These are phyloP conservation scores for Hordeum pubiflorum DNA, from an alignment of 202 grass and related monocot genomes.

Conservation along the genomic window DNA sequence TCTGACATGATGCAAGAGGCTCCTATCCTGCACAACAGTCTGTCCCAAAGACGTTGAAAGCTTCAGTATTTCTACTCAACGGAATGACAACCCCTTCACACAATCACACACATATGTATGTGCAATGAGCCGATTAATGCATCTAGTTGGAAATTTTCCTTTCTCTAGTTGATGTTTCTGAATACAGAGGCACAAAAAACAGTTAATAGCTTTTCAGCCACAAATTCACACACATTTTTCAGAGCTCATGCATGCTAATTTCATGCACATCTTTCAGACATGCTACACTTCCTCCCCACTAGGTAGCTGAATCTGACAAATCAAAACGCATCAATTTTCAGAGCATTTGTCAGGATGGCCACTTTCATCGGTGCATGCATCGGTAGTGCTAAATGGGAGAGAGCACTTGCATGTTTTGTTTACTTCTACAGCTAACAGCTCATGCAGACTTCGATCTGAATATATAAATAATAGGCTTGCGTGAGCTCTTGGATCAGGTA, in stretches of 20 bases:
- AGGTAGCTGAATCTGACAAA: background rate
- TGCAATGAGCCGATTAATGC: background rate
- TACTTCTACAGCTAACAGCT: conserved; percentile 34
- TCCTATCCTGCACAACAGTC: background rate
- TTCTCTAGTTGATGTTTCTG: background rate
- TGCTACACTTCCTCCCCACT: background rate
- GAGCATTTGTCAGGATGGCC: background rate
- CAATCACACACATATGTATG: background rate
- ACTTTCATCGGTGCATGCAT: conserved; percentile 14
- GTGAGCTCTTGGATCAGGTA: conserved; percentile 44
- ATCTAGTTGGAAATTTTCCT: background rate
- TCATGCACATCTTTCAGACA: background rate
- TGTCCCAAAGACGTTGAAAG: background rate
- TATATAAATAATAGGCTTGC: conserved; percentile 20
- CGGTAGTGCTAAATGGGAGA: background rate
- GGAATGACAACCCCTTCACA: background rate
- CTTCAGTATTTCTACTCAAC: conserved; percentile 1
- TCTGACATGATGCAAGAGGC: conserved; percentile 8
- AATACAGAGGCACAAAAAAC: background rate
- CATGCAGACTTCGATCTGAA: conserved; percentile 25
- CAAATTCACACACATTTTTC: background rate
- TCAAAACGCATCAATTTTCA: background rate
- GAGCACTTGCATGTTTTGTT: conserved; percentile 11
- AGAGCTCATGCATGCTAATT: background rate
- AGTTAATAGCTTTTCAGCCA: background rate